These are phyloP conservation scores for Biscogniauxia mediterranea DNA, from an alignment of 2,329 filamentous ascomycete species.

Conservation along the genomic window DNA sequence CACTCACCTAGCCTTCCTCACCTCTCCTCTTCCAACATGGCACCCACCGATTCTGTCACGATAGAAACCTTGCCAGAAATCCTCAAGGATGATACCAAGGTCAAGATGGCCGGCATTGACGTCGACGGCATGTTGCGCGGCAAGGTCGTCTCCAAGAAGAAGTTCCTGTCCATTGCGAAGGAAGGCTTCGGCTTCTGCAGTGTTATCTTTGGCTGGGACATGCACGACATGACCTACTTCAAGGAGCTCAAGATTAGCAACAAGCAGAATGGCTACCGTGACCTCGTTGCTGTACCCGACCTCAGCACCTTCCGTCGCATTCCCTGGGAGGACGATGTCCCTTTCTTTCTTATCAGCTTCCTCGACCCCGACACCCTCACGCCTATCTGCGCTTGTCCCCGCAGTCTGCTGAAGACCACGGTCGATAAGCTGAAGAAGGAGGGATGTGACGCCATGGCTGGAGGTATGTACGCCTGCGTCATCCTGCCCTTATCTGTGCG, in stretches of 20 bases:
- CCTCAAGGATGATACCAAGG: conserved; percentile 63
- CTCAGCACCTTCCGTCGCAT: conserved; percentile 69
- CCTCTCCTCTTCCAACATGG: conserved; percentile 19
- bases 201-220: conserved; percentile 84
- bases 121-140: conserved; percentile 75
- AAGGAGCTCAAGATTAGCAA: conserved; percentile 74
- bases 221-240: conserved; percentile 80
- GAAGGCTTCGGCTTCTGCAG: conserved; percentile 83
- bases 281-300: conserved; percentile 72
- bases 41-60: conserved; percentile 42
- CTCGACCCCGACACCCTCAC: conserved; percentile 64
- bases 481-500: neutral
- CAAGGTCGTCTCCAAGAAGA: conserved; percentile 79
- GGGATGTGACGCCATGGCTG: conserved; percentile 71
- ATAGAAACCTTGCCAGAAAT: conserved; percentile 58
- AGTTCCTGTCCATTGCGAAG: conserved; percentile 72
- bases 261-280: conserved; percentile 74
- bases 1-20: neutral
- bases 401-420: conserved; percentile 62
- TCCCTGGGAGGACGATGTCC: conserved; percentile 75
- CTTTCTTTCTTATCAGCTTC: conserved; percentile 75
- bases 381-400: conserved; percentile 68
- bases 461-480: conserved; percentile 52
- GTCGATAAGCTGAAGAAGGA: conserved; percentile 59
- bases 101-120: conserved; percentile 76